These are phyloP conservation scores for Chalciporus pseudorubinellus DNA, from an alignment of 768 basidiomycete species.

Conservation along the genomic window DNA sequence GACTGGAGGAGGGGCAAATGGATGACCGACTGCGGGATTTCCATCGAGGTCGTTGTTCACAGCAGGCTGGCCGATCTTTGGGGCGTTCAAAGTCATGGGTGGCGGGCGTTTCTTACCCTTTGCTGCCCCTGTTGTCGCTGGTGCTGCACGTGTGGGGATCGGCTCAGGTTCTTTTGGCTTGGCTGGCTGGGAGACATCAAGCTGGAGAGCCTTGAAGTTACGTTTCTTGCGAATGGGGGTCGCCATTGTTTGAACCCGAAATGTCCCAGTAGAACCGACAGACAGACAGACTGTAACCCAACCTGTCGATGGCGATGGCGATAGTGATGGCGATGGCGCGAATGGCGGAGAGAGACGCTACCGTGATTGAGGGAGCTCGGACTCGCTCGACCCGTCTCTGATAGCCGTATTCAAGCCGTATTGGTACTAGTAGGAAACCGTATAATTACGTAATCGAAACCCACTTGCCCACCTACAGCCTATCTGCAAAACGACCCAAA, in stretches of 20 bases:
- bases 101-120: constrained; percentile 72
- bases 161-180: constrained; percentile 41
- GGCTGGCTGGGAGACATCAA: constrained; percentile 52
- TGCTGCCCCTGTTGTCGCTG: constrained; percentile 33
- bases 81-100: constrained; percentile 78
- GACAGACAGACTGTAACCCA: too few species aligned
- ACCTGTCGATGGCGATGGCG: constrained; percentile 8
- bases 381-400: neutral
- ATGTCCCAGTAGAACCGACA: constrained; percentile 4
- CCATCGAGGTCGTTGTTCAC: constrained; percentile 34
- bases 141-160: constrained; percentile 49
- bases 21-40: constrained; percentile 46
- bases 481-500: too few species aligned
- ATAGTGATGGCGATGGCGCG: constrained; percentile 11
- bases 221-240: constrained; percentile 85
- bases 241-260: constrained; percentile 32
- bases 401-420: neutral
- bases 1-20: constrained; percentile 51
- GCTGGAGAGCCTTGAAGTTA: constrained; percentile 84
- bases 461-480: too few species aligned
- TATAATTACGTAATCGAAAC: constrained; percentile 22
- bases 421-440: neutral
- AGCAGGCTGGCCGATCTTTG: constrained; percentile 50
- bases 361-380: too few species aligned
- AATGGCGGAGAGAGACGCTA: constrained; percentile 18